phyloP scores from a whole-genome alignment of 2,329 filamentous ascomycete genomes.

The Metarhizium robertsii region DNA sequence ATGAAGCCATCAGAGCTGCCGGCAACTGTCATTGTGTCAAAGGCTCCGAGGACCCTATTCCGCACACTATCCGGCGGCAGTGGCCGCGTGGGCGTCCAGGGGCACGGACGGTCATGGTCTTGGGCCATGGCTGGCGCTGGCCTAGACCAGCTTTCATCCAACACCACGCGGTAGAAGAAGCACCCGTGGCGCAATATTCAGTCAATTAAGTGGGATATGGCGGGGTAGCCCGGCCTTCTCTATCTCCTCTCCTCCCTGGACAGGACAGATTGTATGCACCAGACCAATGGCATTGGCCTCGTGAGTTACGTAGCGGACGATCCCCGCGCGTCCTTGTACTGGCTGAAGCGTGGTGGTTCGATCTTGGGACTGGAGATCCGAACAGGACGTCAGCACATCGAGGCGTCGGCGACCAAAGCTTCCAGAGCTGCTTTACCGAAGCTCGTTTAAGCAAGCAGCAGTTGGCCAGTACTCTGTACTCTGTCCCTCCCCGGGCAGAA shows the following conservation, averaged over 20 bases:
- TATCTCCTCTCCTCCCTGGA: neutral
- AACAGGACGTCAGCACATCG: neutral
- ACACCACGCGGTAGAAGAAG: neutral
- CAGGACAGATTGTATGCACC: neutral
- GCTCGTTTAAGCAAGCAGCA: neutral
- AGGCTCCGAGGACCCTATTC: neutral
- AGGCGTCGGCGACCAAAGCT: neutral
- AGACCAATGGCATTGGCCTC: neutral
- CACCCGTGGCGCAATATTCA: neutral
- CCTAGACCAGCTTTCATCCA: neutral
- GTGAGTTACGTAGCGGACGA: neutral
- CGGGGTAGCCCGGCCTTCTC: neutral
- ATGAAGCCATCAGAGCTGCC: neutral
- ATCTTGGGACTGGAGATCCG: neutral
- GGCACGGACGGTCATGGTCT: neutral
- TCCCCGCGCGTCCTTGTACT: neutral
- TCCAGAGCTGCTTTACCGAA: neutral
- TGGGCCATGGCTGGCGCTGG: neutral
- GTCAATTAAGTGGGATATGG: neutral
- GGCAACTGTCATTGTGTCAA: neutral
- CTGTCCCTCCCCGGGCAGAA: neutral
- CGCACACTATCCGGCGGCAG: neutral
- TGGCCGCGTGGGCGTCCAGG: constrained; percentile 1
- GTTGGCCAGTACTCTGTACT: neutral
- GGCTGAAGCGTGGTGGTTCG: neutral